phyloP scores from a whole-genome alignment of 2,329 filamentous ascomycete genomes.

The Annulohypoxylon truncatum region DNA sequence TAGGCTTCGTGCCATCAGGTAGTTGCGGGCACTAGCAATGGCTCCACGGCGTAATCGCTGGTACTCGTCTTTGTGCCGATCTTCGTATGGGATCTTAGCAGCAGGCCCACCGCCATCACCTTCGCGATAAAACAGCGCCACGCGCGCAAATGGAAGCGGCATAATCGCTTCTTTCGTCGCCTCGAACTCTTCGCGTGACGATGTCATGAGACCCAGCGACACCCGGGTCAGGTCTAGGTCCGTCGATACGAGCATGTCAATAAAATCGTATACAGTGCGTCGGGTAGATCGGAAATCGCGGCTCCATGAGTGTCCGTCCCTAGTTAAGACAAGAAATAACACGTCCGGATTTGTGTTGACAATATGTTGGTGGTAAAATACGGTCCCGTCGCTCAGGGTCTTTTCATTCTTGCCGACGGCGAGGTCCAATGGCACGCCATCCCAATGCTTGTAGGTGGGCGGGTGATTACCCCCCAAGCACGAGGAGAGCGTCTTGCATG shows the following conservation, averaged over 20 bases:
- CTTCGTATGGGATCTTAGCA: slow-evolving; percentile 34
- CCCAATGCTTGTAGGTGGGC: slow-evolving; percentile 44
- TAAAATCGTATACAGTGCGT: slow-evolving; percentile 48
- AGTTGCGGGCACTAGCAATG: slow-evolving; percentile 50
- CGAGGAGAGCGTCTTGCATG: slow-evolving; percentile 45
- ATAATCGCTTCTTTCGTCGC: slow-evolving; percentile 40
- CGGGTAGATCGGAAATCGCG: slow-evolving; percentile 45
- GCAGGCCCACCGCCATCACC: slow-evolving; percentile 30
- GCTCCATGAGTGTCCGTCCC: slow-evolving; percentile 47
- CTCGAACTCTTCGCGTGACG: slow-evolving; percentile 45
- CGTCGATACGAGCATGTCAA: slow-evolving; percentile 46
- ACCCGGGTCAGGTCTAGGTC: slow-evolving; percentile 44
- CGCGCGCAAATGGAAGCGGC: slow-evolving; percentile 45
- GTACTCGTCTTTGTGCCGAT: slow-evolving; percentile 43
- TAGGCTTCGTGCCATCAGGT: slow-evolving; percentile 49
- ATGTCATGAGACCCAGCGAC: slow-evolving; percentile 46
- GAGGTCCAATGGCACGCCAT: slow-evolving; percentile 37
- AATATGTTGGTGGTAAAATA: slow-evolving; percentile 42
- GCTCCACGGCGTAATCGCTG: slow-evolving; percentile 44
- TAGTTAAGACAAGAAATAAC: slow-evolving; percentile 46
- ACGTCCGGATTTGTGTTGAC: slow-evolving; percentile 40
- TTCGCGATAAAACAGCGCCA: slow-evolving; percentile 41
- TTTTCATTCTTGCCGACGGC: slow-evolving; percentile 38
- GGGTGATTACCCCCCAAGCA: slow-evolving; percentile 41
- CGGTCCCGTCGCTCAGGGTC: slow-evolving; percentile 43